Percentiles rank a stretch among this genome's conserved stretches.
These are phyloP conservation scores for Coccomyxa sp. DNA, from an alignment of 139 green algal genomes.

Conservation along the genomic window DNA sequence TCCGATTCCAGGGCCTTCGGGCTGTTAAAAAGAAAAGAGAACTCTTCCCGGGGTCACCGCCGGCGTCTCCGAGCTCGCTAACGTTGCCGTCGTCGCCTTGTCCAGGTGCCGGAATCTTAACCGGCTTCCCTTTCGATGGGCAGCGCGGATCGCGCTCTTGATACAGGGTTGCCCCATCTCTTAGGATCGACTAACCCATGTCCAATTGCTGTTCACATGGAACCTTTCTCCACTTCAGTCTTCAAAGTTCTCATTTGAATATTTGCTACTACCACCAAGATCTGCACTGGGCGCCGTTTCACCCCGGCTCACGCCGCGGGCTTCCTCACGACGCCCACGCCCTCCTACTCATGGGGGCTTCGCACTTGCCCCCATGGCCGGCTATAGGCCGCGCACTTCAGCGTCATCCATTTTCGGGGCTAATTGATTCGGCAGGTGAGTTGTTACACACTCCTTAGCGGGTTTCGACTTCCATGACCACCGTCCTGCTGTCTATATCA, in stretches of 20 bases:
- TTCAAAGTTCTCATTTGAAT: slow-evolving; percentile 94
- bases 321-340: slow-evolving; percentile 78
- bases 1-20: slow-evolving; percentile 80
- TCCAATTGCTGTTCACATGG: slow-evolving; percentile 95
- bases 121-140: slow-evolving; percentile 88
- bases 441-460: slow-evolving; percentile 98
- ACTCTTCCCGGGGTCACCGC: slow-evolving; percentile 83
- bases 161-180: slow-evolving; percentile 85
- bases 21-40: slow-evolving; percentile 95
- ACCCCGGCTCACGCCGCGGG: slow-evolving; percentile 77
- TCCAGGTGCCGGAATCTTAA: slow-evolving; percentile 93
- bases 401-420: slow-evolving; percentile 95
- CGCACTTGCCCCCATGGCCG: slow-evolving; percentile 81
- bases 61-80: slow-evolving; percentile 19
- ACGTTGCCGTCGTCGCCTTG: slow-evolving; percentile 27
- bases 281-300: slow-evolving; percentile 85
- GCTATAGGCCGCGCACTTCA: slow-evolving; percentile 86
- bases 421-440: slow-evolving; percentile 96
- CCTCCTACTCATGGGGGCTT: slow-evolving; percentile 87
- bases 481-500: slow-evolving; percentile 92
- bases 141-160: slow-evolving; percentile 69
- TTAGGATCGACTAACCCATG: slow-evolving; percentile 94
- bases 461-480: slow-evolving; percentile 97
- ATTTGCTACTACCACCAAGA: slow-evolving; percentile 96
- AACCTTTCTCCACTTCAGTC: slow-evolving; percentile 91